These are phyloP conservation scores for Globisporangium rhizosaccharum DNA, from an alignment of 352 stramenopile genomes.

Conservation along the genomic window DNA sequence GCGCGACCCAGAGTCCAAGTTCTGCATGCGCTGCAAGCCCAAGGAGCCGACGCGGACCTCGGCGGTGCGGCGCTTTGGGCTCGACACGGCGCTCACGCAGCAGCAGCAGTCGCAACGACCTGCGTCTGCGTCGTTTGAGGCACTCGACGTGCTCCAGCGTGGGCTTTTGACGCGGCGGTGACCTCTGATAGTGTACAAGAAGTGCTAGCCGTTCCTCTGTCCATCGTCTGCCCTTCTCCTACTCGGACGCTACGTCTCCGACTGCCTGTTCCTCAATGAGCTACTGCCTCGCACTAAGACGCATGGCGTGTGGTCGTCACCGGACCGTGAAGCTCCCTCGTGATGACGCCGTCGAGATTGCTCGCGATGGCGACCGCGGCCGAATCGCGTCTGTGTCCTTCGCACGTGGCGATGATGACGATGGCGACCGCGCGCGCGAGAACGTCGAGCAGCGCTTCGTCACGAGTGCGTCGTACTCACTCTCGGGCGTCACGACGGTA, in stretches of 20 bases:
- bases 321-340: conserved; percentile 9
- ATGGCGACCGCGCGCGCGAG: conserved; percentile 17
- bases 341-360: background rate
- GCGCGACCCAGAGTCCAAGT: conserved; percentile 7
- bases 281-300: no score
- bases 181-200: background rate
- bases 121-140: conserved; percentile 7
- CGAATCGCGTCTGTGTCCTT: background rate
- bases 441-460: conserved; percentile 21
- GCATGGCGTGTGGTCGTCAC: background rate
- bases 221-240: no score
- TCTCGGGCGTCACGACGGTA: conserved; percentile 1
- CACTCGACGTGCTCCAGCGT: conserved; percentile 1
- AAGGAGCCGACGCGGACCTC: conserved; percentile 3
- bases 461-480: conserved; percentile 10
- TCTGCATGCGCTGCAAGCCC: conserved; percentile 12
- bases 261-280: no score
- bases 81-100: background rate
- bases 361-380: conserved; percentile 8
- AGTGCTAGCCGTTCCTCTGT: no score
- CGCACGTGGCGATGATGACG: background rate
- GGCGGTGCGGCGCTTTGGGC: background rate
- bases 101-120: background rate
- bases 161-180: conserved; percentile 7
- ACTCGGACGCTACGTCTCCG: no score